Evolutionary conservation across 2,329 filamentous ascomycete genomes (phyloP).

Genomic region (Aspergillus phoenicis): DNA sequence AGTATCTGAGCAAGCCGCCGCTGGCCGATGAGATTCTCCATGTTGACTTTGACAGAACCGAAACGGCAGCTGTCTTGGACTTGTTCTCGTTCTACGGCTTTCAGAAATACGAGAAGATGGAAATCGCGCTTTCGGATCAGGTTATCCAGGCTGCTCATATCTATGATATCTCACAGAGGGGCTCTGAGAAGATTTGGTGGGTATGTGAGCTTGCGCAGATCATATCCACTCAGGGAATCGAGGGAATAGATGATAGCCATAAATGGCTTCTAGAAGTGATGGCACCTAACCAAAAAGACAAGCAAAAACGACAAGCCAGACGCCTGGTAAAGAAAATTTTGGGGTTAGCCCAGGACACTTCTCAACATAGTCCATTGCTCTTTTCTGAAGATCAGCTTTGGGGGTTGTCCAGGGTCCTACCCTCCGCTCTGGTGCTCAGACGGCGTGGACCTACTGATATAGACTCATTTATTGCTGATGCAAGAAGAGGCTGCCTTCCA

Average conservation of each 20-base stretch:
- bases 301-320: conserved; percentile 3
- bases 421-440: conserved; percentile 16
- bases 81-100: conserved; percentile 20
- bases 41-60: conserved; percentile 28
- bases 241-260: conserved; percentile 12
- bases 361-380: background rate
- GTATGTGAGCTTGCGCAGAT: conserved; percentile 16
- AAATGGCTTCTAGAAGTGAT: conserved; percentile 12
- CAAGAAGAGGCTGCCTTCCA: conserved; percentile 22
- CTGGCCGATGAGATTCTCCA: conserved; percentile 19
- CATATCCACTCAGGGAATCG: conserved; percentile 11
- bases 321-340: conserved; percentile 8
- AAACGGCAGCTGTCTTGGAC: conserved; percentile 25
- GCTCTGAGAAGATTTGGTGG: conserved; percentile 12
- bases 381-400: conserved; percentile 2
- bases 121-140: conserved; percentile 26
- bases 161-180: conserved; percentile 1
- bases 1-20: conserved; percentile 2
- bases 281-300: background rate
- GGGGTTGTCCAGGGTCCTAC: conserved; percentile 12
- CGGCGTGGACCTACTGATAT: conserved; percentile 25
- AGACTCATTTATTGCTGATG: conserved; percentile 26
- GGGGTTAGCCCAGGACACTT: background rate
- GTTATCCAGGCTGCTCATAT: conserved; percentile 20
- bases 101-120: conserved; percentile 12